Evolutionary conservation across 805 yeast genomes (phyloP).

Genomic region (Metschnikowia cubensis): DNA sequence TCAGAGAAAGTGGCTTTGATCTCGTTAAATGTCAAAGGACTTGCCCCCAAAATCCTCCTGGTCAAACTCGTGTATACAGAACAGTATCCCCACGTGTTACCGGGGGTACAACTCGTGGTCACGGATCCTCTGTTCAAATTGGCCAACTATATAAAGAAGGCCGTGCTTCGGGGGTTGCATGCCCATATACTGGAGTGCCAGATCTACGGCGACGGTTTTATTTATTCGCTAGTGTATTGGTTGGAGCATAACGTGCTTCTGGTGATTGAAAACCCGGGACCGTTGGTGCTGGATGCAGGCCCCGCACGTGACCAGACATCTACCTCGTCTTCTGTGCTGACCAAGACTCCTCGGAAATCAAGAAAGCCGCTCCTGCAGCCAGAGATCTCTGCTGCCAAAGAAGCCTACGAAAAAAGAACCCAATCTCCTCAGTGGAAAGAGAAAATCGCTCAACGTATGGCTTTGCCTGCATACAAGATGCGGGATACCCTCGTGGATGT

Average conservation of each 20-base stretch:
- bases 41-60: slow-evolving; percentile 13
- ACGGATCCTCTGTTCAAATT: slow-evolving; percentile 44
- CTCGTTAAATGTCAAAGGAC: slow-evolving; percentile 8
- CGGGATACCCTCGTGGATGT: slow-evolving; percentile 50
- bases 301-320: neutral
- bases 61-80: slow-evolving; percentile 25
- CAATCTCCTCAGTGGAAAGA: neutral
- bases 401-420: neutral
- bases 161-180: slow-evolving; percentile 49
- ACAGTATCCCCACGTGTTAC: slow-evolving; percentile 61
- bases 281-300: slow-evolving; percentile 31
- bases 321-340: neutral
- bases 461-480: slow-evolving; percentile 83
- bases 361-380: neutral
- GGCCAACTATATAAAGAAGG: slow-evolving; percentile 66
- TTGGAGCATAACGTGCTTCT: slow-evolving; percentile 55
- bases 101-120: slow-evolving; percentile 58
- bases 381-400: neutral
- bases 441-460: slow-evolving; percentile 34
- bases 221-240: slow-evolving; percentile 74
- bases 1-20: slow-evolving; percentile 20
- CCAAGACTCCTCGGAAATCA: neutral
- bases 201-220: slow-evolving; percentile 64
- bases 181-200: slow-evolving; percentile 39
- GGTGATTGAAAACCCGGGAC: slow-evolving; percentile 73